phyloP scores from a whole-genome alignment of 257 asterid genomes.

The Nicotiana noctiflora region DNA sequence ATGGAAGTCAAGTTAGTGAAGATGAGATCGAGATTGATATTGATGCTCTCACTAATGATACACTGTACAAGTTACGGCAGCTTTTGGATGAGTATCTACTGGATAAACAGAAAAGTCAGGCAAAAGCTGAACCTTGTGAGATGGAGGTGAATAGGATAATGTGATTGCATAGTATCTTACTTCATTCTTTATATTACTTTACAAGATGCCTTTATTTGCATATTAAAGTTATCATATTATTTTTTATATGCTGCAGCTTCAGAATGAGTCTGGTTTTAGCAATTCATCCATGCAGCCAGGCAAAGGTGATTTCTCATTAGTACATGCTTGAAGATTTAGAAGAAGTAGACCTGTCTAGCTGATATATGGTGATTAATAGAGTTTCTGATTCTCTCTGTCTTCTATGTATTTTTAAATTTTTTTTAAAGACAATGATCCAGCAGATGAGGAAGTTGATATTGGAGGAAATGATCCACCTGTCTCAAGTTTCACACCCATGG shows the following conservation, averaged over 20 bases:
- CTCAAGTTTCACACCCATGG: constrained; percentile 51
- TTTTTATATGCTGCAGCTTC: constrained; percentile 34
- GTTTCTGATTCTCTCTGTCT: constrained; percentile 8
- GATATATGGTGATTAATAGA: neutral
- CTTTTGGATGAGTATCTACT: constrained; percentile 53
- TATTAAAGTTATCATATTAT: neutral
- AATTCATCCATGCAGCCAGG: constrained; percentile 41
- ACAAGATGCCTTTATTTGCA: neutral
- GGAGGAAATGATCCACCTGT: constrained; percentile 61
- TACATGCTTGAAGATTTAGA: neutral
- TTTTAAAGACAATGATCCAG: constrained; percentile 30
- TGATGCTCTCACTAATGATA: constrained; percentile 58
- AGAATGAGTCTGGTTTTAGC: constrained; percentile 46
- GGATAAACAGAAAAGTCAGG: constrained; percentile 45
- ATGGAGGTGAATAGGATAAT: constrained; percentile 43
- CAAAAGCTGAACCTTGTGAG: constrained; percentile 32
- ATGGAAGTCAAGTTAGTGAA: constrained; percentile 45
- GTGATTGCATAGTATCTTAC: neutral
- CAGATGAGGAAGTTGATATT: constrained; percentile 75
- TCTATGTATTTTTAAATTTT: neutral
- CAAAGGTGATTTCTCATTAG: constrained; percentile 36
- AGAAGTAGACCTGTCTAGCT: neutral
- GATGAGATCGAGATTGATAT: constrained; percentile 90
- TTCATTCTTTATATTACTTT: neutral
- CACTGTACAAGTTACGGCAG: constrained; percentile 53